Evolutionary conservation across 2,329 filamentous ascomycete species (phyloP).

Genomic region (Lecanicillium sp.): DNA sequence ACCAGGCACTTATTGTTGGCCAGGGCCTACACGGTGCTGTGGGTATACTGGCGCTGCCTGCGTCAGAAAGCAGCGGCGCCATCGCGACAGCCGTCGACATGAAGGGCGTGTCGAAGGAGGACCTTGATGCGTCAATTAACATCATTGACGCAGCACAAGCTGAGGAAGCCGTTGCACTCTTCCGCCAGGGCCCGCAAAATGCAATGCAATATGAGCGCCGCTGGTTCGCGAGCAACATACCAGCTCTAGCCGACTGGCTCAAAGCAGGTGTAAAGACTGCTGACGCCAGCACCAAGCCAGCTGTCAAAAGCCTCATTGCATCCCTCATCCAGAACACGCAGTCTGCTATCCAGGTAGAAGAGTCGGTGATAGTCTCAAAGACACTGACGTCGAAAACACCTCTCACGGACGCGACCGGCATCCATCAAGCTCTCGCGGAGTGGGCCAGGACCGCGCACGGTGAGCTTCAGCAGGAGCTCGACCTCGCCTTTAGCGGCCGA

Average conservation of each 20-base stretch:
- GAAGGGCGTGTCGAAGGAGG: constrained; percentile 30
- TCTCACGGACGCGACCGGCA: constrained; percentile 32
- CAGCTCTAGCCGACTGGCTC: constrained; percentile 59
- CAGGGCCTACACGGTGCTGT: constrained; percentile 64
- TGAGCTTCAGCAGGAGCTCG: constrained; percentile 74
- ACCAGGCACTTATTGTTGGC: constrained; percentile 68
- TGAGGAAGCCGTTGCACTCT: constrained; percentile 52
- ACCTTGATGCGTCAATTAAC: constrained; percentile 35
- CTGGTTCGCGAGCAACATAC: constrained; percentile 67
- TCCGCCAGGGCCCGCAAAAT: constrained; percentile 63
- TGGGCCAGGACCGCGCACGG: constrained; percentile 79
- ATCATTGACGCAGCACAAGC: constrained; percentile 59
- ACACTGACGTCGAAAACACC: constrained; percentile 21
- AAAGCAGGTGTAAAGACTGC: constrained; percentile 34
- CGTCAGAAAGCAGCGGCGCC: constrained; percentile 28
- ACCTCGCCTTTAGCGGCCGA: constrained; percentile 66
- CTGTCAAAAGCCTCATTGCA: constrained; percentile 57
- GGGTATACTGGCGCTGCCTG: constrained; percentile 36
- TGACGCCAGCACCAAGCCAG: constrained; percentile 50
- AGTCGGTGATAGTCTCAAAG: constrained; percentile 29
- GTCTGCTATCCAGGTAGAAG: constrained; percentile 41
- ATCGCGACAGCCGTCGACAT: constrained; percentile 54
- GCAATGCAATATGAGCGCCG: constrained; percentile 64
- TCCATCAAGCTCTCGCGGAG: constrained; percentile 53
- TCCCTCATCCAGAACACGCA: constrained; percentile 55